A percentile compares a stretch with the other conserved stretches of the same genome.
phyloP scores from a whole-genome alignment of 495 filamentous ascomycete species.

The Hyaloscypha variabilis region DNA sequence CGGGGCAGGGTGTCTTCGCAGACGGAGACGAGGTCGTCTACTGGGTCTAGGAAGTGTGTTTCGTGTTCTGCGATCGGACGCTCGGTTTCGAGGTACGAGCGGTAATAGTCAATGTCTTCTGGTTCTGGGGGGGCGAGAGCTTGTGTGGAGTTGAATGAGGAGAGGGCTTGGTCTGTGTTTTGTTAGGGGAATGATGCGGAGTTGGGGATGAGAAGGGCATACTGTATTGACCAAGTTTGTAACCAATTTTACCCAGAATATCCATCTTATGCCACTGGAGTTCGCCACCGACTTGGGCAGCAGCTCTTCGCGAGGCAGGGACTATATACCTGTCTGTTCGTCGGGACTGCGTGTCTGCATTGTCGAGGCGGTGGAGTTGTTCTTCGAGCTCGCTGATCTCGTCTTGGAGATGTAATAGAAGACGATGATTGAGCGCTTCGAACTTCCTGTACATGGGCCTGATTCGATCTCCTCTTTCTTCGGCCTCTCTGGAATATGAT shows the following conservation, averaged over 20 bases:
- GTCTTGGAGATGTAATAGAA: slow-evolving; percentile 85
- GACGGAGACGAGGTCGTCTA: slow-evolving; percentile 68
- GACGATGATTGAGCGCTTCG: slow-evolving; percentile 79
- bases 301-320: slow-evolving; percentile 67
- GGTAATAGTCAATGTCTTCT: slow-evolving; percentile 65
- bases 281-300: slow-evolving; percentile 64
- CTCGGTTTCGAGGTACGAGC: slow-evolving; percentile 62
- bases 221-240: slow-evolving; percentile 87
- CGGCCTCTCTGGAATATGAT: slow-evolving; percentile 14
- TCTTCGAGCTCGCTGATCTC: slow-evolving; percentile 81
- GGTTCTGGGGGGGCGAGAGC: slow-evolving; percentile 55
- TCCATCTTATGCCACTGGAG: slow-evolving; percentile 73
- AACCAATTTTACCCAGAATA: slow-evolving; percentile 67
- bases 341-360: slow-evolving; percentile 68
- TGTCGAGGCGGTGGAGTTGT: slow-evolving; percentile 71
- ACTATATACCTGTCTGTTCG: slow-evolving; percentile 50
- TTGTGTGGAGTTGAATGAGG: slow-evolving; percentile 64
- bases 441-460: slow-evolving; percentile 85
- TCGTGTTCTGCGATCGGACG: slow-evolving; percentile 67
- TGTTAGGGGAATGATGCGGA: slow-evolving; percentile 14
- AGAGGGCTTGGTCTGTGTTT: slow-evolving; percentile 66
- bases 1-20: slow-evolving; percentile 4
- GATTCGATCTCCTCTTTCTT: slow-evolving; percentile 35
- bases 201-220: slow-evolving; percentile 36
- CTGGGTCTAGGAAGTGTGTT: slow-evolving; percentile 66